phyloP scores from a whole-genome alignment of 1,284 basidiomycete genomes.

The Cryptococcus sp. region DNA sequence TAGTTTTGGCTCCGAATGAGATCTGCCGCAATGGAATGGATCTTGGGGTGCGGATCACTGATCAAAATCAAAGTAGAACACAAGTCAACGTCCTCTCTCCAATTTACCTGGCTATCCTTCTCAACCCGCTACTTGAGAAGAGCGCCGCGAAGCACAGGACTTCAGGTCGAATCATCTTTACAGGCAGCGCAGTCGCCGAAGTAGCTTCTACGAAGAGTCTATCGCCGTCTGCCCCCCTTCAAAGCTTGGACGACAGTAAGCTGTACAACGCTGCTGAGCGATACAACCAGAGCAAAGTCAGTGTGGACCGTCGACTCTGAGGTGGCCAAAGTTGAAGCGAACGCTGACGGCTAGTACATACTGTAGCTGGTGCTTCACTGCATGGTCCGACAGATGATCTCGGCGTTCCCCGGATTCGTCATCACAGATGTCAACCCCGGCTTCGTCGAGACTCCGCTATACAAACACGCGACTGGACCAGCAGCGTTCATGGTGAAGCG shows the following conservation, averaged over 20 bases:
- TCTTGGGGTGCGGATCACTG: too few relatives aligned
- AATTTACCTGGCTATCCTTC: too few relatives aligned
- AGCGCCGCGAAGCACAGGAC: not conserved
- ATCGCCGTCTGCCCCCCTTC: not conserved
- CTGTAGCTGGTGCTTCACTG: too few relatives aligned
- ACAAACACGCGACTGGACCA: not conserved
- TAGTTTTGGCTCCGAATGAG: too few relatives aligned
- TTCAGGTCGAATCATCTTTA: conserved; percentile 8
- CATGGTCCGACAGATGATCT: not conserved
- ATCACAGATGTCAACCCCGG: conserved; percentile 3
- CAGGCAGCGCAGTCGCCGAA: conserved; percentile 3
- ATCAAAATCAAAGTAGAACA: too few relatives aligned
- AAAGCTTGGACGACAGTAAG: conserved; percentile 5
- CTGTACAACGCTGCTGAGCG: not conserved
- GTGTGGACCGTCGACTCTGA: not conserved
- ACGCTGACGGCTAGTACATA: too few relatives aligned
- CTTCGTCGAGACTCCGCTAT: conserved; percentile 9
- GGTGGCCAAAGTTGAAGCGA: too few relatives aligned
- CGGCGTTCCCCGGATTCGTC: not conserved
- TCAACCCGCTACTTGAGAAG: too few relatives aligned
- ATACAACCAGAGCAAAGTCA: conserved; percentile 12
- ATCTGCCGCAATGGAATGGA: too few relatives aligned
- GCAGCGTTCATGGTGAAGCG: too few relatives aligned
- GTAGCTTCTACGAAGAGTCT: conserved; percentile 4
- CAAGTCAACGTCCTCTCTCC: too few relatives aligned